phyloP scores from a whole-genome alignment of 192 early-diverging fungal genomes.

The Powellomyces hirtus region DNA sequence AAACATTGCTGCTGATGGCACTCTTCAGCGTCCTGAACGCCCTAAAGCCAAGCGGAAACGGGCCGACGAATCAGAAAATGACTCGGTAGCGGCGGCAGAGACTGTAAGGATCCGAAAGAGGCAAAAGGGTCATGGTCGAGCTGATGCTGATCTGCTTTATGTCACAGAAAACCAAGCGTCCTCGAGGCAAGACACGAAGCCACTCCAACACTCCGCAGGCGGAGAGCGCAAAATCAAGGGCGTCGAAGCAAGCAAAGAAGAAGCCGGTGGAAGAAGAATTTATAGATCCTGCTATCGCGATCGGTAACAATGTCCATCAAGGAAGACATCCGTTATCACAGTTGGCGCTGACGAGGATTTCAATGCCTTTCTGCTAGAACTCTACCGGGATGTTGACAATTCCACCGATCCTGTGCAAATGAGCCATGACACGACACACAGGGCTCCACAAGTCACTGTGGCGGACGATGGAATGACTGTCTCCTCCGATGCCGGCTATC shows the following conservation, averaged over 20 bases:
- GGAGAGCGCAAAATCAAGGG: background rate
- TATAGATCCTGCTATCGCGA: constrained; percentile 42
- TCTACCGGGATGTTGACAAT: constrained; percentile 1
- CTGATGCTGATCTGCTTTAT: background rate
- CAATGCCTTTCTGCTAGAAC: background rate
- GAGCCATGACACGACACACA: constrained; percentile 58
- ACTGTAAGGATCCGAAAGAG: background rate
- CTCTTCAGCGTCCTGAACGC: constrained; percentile 21
- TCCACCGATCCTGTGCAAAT: constrained; percentile 39
- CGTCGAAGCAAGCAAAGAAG: background rate
- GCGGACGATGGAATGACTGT: constrained; percentile 56
- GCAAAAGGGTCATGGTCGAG: background rate
- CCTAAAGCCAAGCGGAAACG: constrained; percentile 17
- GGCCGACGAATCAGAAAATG: constrained; percentile 21
- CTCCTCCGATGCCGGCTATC: constrained; percentile 70
- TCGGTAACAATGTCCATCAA: too few species aligned
- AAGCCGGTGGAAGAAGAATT: constrained; percentile 21
- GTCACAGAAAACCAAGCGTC: background rate
- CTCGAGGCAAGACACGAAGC: background rate
- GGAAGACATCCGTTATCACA: constrained; percentile 8
- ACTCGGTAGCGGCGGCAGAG: constrained; percentile 8
- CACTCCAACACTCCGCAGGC: background rate
- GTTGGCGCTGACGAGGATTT: background rate
- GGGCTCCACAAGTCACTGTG: constrained; percentile 66
- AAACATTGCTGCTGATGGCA: constrained; percentile 33